A percentile compares a stretch with the other conserved stretches of the same genome.
Conservation (phyloP, 2,329 filamentous ascomycete species). For the Colletotrichum shisoi region DNA sequence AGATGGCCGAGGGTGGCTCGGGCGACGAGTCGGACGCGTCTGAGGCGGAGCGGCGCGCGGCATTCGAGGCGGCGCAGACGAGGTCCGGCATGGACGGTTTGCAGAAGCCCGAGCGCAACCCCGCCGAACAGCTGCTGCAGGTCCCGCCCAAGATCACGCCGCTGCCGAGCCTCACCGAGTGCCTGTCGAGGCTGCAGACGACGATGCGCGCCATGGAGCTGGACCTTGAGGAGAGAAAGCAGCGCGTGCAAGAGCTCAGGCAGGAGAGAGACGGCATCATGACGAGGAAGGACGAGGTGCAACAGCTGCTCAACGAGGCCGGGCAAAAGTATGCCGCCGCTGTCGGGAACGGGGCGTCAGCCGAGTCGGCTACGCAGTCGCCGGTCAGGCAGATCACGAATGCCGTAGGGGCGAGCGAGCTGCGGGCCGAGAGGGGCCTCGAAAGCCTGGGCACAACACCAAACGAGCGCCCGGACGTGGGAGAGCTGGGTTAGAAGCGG, state of each 20-base stretch:
- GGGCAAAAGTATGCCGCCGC: constrained; percentile 68
- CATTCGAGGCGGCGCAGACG: constrained; percentile 88
- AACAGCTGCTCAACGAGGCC: constrained; percentile 80
- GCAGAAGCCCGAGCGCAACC: constrained; percentile 56
- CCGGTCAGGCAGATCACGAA: constrained; percentile 38
- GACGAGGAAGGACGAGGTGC: constrained; percentile 78
- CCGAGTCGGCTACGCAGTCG: constrained; percentile 33
- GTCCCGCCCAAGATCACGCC: constrained; percentile 79
- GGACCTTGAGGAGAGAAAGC: constrained; percentile 66
- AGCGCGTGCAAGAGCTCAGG: constrained; percentile 70
- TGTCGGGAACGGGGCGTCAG: constrained; percentile 45
- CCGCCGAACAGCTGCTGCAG: constrained; percentile 54
- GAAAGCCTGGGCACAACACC: constrained; percentile 59
- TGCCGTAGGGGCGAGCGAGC: constrained; percentile 39
- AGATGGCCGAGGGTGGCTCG: constrained; percentile 74
- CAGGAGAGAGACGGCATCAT: constrained; percentile 73
- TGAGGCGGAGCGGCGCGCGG: constrained; percentile 74
- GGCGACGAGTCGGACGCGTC: constrained; percentile 73
- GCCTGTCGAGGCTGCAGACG: constrained; percentile 69
- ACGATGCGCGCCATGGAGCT: constrained; percentile 70
- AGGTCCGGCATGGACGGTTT: constrained; percentile 83
- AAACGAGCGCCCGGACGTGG: constrained; percentile 45
- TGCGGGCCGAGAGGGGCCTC: constrained; percentile 52
- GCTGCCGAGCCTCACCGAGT: constrained; percentile 75
- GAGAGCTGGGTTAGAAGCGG: constrained; percentile 43